These are phyloP conservation scores for Candida boleticola DNA, from an alignment of 805 yeast species.

Conservation along the genomic window DNA sequence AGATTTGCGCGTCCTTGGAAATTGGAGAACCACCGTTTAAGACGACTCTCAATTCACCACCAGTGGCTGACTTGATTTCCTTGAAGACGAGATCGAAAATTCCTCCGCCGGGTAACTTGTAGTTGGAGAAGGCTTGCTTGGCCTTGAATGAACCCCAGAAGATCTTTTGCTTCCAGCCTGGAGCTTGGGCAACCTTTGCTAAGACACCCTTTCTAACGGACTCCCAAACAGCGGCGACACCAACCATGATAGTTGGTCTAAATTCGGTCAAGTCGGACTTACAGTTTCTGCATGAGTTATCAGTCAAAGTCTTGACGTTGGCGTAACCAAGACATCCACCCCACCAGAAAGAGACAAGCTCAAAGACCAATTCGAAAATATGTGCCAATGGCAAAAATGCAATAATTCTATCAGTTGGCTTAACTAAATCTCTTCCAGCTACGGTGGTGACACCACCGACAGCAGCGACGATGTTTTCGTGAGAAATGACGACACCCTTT, in stretches of 20 bases:
- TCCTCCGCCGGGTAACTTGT: conserved; percentile 71
- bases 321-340: conserved; percentile 91
- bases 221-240: conserved; percentile 99
- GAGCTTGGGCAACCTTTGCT: conserved; percentile 65
- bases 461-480: conserved; percentile 75
- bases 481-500: conserved; percentile 74
- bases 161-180: conserved; percentile 66
- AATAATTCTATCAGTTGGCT: conserved; percentile 66
- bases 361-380: conserved; percentile 89
- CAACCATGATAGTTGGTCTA: conserved; percentile 93
- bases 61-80: conserved; percentile 90
- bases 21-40: conserved; percentile 95
- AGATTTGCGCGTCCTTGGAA: conserved; percentile 75
- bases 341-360: conserved; percentile 79
- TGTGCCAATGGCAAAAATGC: conserved; percentile 95
- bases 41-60: conserved; percentile 73
- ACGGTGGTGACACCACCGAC: conserved; percentile 75
- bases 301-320: conserved; percentile 85
- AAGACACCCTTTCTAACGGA: conserved; percentile 88
- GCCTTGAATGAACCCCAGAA: conserved; percentile 88
- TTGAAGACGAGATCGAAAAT: conserved; percentile 80
- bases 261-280: conserved; percentile 83
- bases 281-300: conserved; percentile 78
- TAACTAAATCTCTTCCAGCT: conserved; percentile 52
- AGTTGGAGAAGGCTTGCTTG: conserved; percentile 60